Percentiles rank a stretch among this genome's conserved stretches.
phyloP scores from a whole-genome alignment of 345 rosid species.

The Camelina laxa region DNA sequence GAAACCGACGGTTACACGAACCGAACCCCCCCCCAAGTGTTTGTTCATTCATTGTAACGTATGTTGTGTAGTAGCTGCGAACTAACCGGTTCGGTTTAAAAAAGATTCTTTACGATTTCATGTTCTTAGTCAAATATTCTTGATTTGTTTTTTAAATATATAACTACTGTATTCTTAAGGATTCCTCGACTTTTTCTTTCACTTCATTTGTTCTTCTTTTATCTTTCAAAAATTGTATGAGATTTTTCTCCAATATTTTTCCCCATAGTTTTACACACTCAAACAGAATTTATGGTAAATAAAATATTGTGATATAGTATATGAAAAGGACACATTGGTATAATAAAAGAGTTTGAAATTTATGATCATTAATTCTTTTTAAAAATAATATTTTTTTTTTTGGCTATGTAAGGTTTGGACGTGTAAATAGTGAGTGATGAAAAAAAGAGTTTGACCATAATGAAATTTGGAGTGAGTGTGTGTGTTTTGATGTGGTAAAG shows the following conservation, averaged over 20 bases:
- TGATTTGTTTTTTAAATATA: neutral
- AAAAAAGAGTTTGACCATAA: neutral
- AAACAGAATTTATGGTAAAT: neutral
- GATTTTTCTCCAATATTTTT: neutral
- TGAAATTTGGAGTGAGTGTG: neutral
- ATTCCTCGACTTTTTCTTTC: neutral
- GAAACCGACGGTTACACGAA: neutral
- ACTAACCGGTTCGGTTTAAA: neutral
- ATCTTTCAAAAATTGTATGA: neutral
- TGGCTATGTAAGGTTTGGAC: neutral
- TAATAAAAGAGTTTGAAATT: too few species aligned
- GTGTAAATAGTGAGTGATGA: neutral
- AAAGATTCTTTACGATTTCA: neutral
- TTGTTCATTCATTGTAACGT: neutral
- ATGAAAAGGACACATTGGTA: neutral
- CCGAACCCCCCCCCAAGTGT: conserved; percentile 7
- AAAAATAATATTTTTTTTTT: too few species aligned
- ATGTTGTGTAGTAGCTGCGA: neutral
- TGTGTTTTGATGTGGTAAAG: neutral
- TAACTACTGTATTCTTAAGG: neutral
- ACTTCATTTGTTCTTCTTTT: neutral
- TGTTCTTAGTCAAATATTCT: conserved; percentile 1
- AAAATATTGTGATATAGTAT: neutral
- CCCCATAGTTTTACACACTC: neutral
- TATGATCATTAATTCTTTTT: too few species aligned